Base-by-base conservation (phyloP, 2,329 filamentous ascomycete genomes). In the Pseudopyricularia cyperi region DNA sequence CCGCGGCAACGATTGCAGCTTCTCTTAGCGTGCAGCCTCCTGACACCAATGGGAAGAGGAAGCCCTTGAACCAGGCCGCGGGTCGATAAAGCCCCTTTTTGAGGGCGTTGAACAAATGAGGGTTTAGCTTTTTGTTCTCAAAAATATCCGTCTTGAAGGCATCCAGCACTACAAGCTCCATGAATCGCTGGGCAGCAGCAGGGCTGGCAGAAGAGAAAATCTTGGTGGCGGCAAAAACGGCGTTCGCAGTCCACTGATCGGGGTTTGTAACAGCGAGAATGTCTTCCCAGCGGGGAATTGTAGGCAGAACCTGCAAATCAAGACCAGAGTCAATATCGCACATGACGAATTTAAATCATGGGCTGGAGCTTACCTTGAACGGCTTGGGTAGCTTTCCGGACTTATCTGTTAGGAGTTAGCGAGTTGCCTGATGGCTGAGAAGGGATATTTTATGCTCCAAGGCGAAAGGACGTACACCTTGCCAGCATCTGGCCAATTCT, bases 341-440 rank as follows among this genome's bases (percentile, higher is more conserved):
- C 12, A 33, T 12, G 32, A 7, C 7, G 7, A 33, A 33, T 33
- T 12, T 33, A 33, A 33, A 12, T 33, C 32, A 7, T 33, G 12
- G 32, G 37, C 7, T 42, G 7, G 6, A 9, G 7, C 37, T 9
- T 24, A 97, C 89, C 69, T 97, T 97, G 76, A 98, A 95, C 0
- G 91, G 91, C 68, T 98, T 98, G 19, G 93, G 93, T 32, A 98
- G 77, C 58, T 91, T 91, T n/a, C 93, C 93, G 14, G 87, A 91
- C 69, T 95, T 95, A 73, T 95, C 48, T 50, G n/a, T 24, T 30
- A 7, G 7, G 11, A 15, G 34, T 50, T 42, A 50, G 48, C 17
- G 22, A 42, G n/a, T 11, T 1, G 8, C 5, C 17, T 8, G 3
- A 8, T 9, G 15, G 37, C 37, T 42, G 37, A n/a, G 37, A 42